Conservation (phyloP, 164 flowering plant genomes). For the Magnolia officinalis region DNA sequence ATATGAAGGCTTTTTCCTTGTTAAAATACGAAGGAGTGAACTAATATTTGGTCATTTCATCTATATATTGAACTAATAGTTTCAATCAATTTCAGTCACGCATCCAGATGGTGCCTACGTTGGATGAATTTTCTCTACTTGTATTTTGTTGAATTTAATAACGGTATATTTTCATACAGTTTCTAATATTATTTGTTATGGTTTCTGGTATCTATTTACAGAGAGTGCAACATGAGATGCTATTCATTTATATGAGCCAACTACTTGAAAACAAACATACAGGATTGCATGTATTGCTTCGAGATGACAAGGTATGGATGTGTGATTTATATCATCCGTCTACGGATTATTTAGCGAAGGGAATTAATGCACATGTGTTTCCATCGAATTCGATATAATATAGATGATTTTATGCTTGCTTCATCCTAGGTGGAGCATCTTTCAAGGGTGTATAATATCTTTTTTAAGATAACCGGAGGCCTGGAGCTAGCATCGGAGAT, state of each 20-base stretch:
- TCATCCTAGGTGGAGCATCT: neutral
- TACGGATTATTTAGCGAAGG: neutral
- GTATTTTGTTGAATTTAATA: too few relatives aligned
- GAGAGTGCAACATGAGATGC: slow-evolving; percentile 30
- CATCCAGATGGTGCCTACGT: neutral
- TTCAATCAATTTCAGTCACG: neutral
- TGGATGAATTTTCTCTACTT: neutral
- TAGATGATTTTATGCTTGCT: neutral
- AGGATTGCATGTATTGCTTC: slow-evolving; percentile 78
- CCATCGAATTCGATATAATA: neutral
- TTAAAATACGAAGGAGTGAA: neutral
- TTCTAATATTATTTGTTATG: neutral
- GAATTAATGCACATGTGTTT: neutral
- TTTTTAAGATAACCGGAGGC: neutral
- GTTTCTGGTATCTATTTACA: neutral
- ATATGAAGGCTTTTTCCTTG: neutral
- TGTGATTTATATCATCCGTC: neutral
- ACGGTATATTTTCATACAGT: neutral
- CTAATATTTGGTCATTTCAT: neutral
- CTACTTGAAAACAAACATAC: slow-evolving; percentile 85
- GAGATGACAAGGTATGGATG: slow-evolving; percentile 71
- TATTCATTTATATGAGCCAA: slow-evolving; percentile 43
- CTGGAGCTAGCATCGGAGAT: neutral
- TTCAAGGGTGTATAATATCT: neutral
- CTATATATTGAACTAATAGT: neutral